A percentile compares a stretch with the other conserved stretches of the same genome.
phyloP scores from a whole-genome alignment of 2,329 filamentous ascomycete species.

The Cytospora paraplurivora region DNA sequence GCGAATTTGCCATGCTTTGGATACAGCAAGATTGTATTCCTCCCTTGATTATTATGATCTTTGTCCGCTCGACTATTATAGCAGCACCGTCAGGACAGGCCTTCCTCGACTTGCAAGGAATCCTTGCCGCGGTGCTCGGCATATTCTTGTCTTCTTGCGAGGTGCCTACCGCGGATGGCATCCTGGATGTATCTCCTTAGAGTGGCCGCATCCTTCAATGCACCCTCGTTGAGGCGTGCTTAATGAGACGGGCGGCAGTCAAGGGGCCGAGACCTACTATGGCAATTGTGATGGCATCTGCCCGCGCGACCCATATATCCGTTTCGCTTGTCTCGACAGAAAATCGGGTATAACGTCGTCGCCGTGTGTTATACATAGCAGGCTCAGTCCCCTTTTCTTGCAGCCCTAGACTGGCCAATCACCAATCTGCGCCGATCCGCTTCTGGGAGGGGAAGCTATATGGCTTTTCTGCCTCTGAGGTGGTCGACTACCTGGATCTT shows the following conservation, averaged over 20 bases:
- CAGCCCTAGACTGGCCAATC: not conserved
- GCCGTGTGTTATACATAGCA: not conserved
- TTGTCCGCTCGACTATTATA: no score
- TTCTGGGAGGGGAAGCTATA: not conserved
- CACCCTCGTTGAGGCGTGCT: conserved; percentile 5
- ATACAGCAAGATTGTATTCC: no score
- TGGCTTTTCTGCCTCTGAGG: not conserved
- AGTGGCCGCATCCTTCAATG: not conserved
- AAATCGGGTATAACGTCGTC: not conserved
- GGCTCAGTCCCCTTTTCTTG: not conserved
- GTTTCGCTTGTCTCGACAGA: not conserved
- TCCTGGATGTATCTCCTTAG: not conserved
- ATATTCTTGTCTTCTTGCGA: not conserved
- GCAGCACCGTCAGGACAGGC: conserved; percentile 3
- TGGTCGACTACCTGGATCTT: not conserved
- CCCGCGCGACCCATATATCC: not conserved
- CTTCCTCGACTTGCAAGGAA: conserved; percentile 2
- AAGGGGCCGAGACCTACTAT: not conserved
- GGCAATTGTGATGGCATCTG: not conserved
- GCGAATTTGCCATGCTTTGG: no score
- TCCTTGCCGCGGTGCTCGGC: not conserved
- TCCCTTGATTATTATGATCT: no score
- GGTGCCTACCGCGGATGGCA: not conserved
- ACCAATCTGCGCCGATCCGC: not conserved
- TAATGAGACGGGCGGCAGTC: not conserved